phyloP scores from a whole-genome alignment of 306 rosid species.

The Castanea crenata region DNA sequence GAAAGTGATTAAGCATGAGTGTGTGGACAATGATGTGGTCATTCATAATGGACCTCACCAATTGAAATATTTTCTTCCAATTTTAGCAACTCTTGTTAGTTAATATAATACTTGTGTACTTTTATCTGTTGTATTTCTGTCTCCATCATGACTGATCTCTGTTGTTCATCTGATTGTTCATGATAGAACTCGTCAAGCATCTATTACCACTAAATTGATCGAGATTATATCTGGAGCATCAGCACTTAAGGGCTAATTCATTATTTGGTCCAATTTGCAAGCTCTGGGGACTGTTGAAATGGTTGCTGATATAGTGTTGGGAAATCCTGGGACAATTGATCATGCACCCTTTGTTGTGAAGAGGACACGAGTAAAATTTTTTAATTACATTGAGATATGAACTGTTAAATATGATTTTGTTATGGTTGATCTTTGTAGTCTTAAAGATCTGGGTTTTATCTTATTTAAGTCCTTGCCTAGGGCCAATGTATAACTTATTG shows the following conservation, averaged over 20 bases:
- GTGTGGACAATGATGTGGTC: too few relatives aligned
- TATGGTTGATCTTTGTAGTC: background rate
- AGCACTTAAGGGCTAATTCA: background rate
- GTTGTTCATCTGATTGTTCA: too few relatives aligned
- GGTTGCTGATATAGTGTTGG: slow-evolving; percentile 66
- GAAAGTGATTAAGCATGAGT: too few relatives aligned
- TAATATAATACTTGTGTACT: too few relatives aligned
- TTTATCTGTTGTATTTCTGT: too few relatives aligned
- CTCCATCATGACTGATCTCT: too few relatives aligned
- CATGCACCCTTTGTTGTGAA: slow-evolving; percentile 39
- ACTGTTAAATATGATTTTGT: background rate
- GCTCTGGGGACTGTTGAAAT: slow-evolving; percentile 92
- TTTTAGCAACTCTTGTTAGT: too few relatives aligned
- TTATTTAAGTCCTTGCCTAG: background rate
- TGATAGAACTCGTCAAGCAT: too few relatives aligned
- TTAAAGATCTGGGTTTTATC: background rate
- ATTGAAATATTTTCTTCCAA: too few relatives aligned
- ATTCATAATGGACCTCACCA: too few relatives aligned
- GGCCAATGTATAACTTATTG: background rate
- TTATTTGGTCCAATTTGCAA: slow-evolving; percentile 42
- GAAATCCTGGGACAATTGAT: slow-evolving; percentile 45
- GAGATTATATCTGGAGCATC: too few relatives aligned
- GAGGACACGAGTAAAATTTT: background rate
- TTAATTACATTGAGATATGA: background rate
- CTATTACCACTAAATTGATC: too few relatives aligned